These are phyloP conservation scores for Trapa incisa DNA, from an alignment of 345 rosid genomes.

Conservation along the genomic window DNA sequence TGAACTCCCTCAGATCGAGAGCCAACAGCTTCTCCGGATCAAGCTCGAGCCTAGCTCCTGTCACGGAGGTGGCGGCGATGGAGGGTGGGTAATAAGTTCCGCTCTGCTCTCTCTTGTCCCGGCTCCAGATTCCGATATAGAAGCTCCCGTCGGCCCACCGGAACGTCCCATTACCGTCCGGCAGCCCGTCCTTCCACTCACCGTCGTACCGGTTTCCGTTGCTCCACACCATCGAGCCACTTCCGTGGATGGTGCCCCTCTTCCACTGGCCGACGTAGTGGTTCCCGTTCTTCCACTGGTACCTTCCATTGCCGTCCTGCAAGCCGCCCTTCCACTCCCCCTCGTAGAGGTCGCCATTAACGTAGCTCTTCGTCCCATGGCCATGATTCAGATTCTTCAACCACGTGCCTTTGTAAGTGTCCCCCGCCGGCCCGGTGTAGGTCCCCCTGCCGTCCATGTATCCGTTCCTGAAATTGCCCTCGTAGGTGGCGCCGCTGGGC, in stretches of 20 bases:
- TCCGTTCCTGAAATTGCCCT: slow-evolving; percentile 56
- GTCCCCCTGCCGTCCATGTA: slow-evolving; percentile 54
- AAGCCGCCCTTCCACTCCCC: slow-evolving; percentile 48
- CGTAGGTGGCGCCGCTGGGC: slow-evolving; percentile 67
- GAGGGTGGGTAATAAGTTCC: slow-evolving; percentile 15
- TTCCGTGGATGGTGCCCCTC: slow-evolving; percentile 40
- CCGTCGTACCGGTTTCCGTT: slow-evolving; percentile 54
- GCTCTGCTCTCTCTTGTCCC: slow-evolving; percentile 10
- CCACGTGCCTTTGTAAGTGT: slow-evolving; percentile 52
- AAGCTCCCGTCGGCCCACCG: slow-evolving; percentile 27
- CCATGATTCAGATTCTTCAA: slow-evolving; percentile 47
- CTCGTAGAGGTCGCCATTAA: slow-evolving; percentile 43
- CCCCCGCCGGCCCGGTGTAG: slow-evolving; percentile 50
- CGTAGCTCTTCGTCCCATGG: slow-evolving; percentile 41
- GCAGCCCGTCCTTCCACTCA: slow-evolving; percentile 54
- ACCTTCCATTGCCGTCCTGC: slow-evolving; percentile 57
- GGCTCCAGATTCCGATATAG: slow-evolving; percentile 21
- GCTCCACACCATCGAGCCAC: slow-evolving; percentile 41
- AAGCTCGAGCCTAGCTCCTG: slow-evolving; percentile 14
- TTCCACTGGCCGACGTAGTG: slow-evolving; percentile 54
- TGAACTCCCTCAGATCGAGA: slow-evolving; percentile 20
- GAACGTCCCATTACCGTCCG: slow-evolving; percentile 47
- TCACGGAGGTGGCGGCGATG: not conserved
- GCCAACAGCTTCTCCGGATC: slow-evolving; percentile 23
- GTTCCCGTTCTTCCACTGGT: slow-evolving; percentile 53